Conservation (phyloP, 2,329 filamentous ascomycete genomes). For the Colletotrichum sp. region DNA sequence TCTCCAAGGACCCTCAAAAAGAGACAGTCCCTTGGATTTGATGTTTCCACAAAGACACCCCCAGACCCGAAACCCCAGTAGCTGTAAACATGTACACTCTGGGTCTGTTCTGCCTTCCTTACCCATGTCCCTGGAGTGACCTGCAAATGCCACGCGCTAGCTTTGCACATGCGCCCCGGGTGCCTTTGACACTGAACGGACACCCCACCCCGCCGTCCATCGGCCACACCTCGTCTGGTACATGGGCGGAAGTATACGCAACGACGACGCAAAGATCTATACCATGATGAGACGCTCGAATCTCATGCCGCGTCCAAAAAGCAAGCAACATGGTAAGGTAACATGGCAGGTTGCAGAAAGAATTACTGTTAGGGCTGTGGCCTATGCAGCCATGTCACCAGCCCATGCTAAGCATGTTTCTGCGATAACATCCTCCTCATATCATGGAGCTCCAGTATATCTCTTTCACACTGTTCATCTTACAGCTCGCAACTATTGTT, state of each 20-base stretch:
- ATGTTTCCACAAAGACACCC: neutral
- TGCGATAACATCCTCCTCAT: neutral
- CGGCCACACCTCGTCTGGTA: neutral
- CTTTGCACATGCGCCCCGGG: neutral
- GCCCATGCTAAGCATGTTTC: neutral
- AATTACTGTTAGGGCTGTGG: neutral
- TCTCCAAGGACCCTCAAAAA: neutral
- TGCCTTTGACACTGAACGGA: neutral
- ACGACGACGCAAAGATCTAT: neutral
- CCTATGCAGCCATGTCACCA: neutral
- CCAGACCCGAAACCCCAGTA: neutral
- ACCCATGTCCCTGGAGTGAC: neutral
- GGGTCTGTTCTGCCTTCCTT: neutral
- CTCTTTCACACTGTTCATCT: neutral
- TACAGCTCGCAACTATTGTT: neutral
- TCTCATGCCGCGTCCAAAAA: neutral
- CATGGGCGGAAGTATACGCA: neutral
- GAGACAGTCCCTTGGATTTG: neutral
- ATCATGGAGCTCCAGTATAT: neutral
- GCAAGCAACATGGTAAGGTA: neutral
- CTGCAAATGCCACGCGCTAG: neutral
- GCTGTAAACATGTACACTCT: neutral
- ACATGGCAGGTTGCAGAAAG: neutral
- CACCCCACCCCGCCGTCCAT: neutral
- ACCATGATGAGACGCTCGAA: neutral